Base-by-base conservation (phyloP, 495 filamentous ascomycete species). In the Lentithecium fluviatile region DNA sequence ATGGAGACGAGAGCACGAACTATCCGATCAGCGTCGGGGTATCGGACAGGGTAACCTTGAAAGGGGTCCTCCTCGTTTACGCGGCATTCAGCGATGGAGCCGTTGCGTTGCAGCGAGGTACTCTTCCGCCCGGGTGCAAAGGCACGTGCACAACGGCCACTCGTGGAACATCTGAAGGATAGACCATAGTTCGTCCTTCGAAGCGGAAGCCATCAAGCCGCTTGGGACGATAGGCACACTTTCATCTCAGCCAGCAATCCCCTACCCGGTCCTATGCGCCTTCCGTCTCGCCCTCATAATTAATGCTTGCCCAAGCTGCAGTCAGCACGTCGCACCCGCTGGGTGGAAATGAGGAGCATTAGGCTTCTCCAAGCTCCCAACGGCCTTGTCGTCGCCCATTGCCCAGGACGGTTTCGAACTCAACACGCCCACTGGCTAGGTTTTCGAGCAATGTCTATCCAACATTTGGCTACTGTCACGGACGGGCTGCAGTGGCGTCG, bases 261-360 rank as follows among this genome's bases (percentile, higher is more conserved):
- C 47, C 47, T 50, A 10, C 7, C 54, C 13, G 17, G 36, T 21
- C n/a, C 52, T 6, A 23, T n/a, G 5, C 32, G 19, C 5, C 5
- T 13, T 29, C 25, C 37, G 25, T 4, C 40, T 21, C 20, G 25
- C 24, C 29, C 20, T 12, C n/a, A n/a, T n/a, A 11, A n/a, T 6
- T 19, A 25, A 21, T 43, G 58, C 42, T 54, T 53, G 58, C 49
- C 29, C 48, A 53, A 53, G 49, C 60, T 60, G 62, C 62, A 54
- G 56, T 65, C 56, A 65, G 62, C 62, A 60, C 13, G 40, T 13
- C n/a, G 6, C 51, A 15, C 46, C 51, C 45, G 56, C 45, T 12
- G 37, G 56, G 62, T 51, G 62, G 62, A 60, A 60, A 65, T 65
- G 55, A 54, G 61, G 54, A 56, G 50, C 50, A 45, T 49, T 54